Percentiles rank a stretch among this genome's conserved stretches.
These are phyloP conservation scores for Combretum micranthum DNA, from an alignment of 345 rosid genomes.

Conservation along the genomic window DNA sequence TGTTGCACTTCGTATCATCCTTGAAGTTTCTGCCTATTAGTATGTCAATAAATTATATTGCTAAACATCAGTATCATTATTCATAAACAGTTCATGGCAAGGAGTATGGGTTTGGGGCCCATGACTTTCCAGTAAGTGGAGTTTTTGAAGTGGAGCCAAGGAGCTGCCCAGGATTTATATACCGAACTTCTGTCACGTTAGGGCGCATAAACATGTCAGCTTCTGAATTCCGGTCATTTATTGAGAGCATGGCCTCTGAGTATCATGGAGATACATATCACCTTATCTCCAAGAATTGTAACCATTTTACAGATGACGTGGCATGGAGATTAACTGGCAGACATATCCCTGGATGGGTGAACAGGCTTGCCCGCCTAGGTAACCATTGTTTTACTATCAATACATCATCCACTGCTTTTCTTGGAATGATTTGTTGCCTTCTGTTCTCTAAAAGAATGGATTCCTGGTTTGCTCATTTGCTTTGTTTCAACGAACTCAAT, in stretches of 20 bases:
- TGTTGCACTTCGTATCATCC: neutral
- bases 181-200: conserved; percentile 39
- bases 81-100: conserved; percentile 56
- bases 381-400: conserved; percentile 5
- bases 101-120: conserved; percentile 83
- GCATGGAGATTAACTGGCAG: conserved; percentile 44
- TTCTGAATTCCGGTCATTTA: conserved; percentile 45
- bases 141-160: conserved; percentile 81
- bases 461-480: no score
- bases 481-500: no score
- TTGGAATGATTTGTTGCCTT: neutral
- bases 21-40: neutral
- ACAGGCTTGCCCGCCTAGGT: conserved; percentile 80
- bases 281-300: conserved; percentile 75
- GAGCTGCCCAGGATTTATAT: conserved; percentile 65
- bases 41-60: no score
- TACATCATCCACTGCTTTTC: neutral
- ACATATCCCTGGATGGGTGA: conserved; percentile 69
- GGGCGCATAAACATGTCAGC: conserved; percentile 42
- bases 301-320: conserved; percentile 68
- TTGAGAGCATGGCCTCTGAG: conserved; percentile 57
- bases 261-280: conserved; percentile 81
- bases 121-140: conserved; percentile 73
- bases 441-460: neutral
- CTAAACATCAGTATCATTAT: conserved; percentile 3